Evolutionary conservation across 2,329 filamentous ascomycete genomes (phyloP).

Genomic region (Teratosphaeria pseudoeucalypti): DNA sequence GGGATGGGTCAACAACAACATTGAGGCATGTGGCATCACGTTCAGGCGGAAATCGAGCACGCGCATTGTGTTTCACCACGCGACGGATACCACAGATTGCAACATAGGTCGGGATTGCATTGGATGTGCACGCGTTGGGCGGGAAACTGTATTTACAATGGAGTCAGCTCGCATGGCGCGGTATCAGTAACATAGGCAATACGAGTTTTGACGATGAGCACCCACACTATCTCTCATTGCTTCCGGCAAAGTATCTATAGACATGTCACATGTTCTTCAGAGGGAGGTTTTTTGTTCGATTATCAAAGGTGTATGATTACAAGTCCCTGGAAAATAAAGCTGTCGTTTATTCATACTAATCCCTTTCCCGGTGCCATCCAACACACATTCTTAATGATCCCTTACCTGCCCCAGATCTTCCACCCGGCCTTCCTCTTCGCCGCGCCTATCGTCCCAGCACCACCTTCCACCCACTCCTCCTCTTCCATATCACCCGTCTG

Average conservation of each 20-base stretch:
- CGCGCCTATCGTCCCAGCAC: neutral
- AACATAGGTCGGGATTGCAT: neutral
- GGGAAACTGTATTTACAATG: neutral
- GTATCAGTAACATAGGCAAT: neutral
- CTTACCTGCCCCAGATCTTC: constrained; percentile 16
- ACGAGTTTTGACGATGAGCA: neutral
- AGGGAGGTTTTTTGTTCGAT: too few relatives aligned
- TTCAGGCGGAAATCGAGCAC: neutral
- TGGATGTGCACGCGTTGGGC: neutral
- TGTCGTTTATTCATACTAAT: neutral
- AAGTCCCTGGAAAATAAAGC: neutral
- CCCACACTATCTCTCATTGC: neutral
- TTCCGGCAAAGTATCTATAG: neutral
- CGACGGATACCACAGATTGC: neutral
- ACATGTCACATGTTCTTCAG: too few relatives aligned
- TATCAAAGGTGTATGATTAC: neutral
- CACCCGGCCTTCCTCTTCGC: constrained; percentile 7
- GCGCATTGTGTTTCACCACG: neutral
- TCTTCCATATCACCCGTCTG: constrained; percentile 12
- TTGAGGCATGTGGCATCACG: neutral
- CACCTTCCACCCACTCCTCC: constrained; percentile 15
- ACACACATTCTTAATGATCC: neutral
- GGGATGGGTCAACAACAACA: neutral
- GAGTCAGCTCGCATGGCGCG: neutral
- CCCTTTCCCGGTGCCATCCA: neutral